A percentile compares a stretch with the other conserved stretches of the same genome.
Evolutionary conservation across 129 eudicot species (phyloP).

Genomic region (Saposhnikovia divaricata): DNA sequence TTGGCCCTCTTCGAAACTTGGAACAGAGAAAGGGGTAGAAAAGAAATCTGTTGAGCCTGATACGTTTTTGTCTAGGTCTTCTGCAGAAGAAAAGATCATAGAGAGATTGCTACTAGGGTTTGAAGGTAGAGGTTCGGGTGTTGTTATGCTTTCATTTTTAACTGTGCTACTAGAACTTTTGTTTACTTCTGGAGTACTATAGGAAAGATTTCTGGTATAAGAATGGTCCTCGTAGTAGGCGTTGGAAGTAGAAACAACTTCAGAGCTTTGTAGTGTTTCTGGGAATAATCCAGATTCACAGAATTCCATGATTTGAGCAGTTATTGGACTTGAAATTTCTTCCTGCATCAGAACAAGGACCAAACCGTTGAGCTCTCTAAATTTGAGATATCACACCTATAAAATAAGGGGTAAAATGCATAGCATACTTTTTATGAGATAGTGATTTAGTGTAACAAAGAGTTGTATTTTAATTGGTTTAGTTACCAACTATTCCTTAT

Average conservation of each 20-base stretch:
- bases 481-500: not conserved
- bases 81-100: slow-evolving; percentile 40
- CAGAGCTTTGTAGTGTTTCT: slow-evolving; percentile 57
- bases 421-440: not conserved
- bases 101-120: slow-evolving; percentile 29
- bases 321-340: slow-evolving; percentile 59
- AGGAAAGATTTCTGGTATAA: slow-evolving; percentile 30
- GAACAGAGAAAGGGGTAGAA: slow-evolving; percentile 29
- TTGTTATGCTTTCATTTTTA: slow-evolving; percentile 8
- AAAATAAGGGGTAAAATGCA: not conserved
- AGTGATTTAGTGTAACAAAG: not conserved
- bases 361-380: not conserved
- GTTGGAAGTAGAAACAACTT: slow-evolving; percentile 67
- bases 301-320: slow-evolving; percentile 62
- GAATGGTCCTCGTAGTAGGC: slow-evolving; percentile 58
- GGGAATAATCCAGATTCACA: slow-evolving; percentile 63
- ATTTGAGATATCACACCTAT: not conserved
- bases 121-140: slow-evolving; percentile 7
- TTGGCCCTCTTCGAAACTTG: slow-evolving; percentile 20
- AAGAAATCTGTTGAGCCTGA: slow-evolving; percentile 57
- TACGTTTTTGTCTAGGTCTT: slow-evolving; percentile 49
- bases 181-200: slow-evolving; percentile 31
- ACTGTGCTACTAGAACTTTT: slow-evolving; percentile 7
- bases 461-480: not conserved
- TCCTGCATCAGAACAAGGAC: slow-evolving; percentile 31